A percentile compares a stretch with the other conserved stretches of the same genome.
These are phyloP conservation scores for Hirsutella rhossiliensis DNA, from an alignment of 2,329 filamentous ascomycete species.

Conservation along the genomic window DNA sequence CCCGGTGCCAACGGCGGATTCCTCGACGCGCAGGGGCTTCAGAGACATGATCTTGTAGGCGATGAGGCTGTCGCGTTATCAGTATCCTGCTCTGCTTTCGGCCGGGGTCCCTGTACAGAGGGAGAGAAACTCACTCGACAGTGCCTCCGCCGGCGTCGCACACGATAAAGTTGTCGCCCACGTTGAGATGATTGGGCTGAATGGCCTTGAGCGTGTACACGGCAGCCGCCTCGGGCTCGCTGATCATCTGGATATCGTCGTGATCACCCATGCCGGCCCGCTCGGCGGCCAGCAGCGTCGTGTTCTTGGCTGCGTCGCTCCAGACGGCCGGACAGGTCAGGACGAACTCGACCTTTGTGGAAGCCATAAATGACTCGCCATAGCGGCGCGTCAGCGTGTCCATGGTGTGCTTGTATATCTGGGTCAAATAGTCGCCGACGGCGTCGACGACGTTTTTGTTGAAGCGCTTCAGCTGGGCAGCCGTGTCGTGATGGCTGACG, in stretches of 20 bases:
- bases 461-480: conserved; percentile 60
- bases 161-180: conserved; percentile 54
- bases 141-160: conserved; percentile 53
- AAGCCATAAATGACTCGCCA: conserved; percentile 66
- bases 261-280: conserved; percentile 64
- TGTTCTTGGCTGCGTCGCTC: conserved; percentile 78
- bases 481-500: conserved; percentile 65
- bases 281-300: conserved; percentile 66
- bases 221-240: conserved; percentile 68
- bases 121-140: conserved; percentile 43
- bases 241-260: conserved; percentile 65
- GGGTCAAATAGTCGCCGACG: conserved; percentile 66
- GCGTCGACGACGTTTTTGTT: conserved; percentile 70
- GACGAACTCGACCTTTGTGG: conserved; percentile 66
- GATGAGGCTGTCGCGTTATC: conserved; percentile 41
- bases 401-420: conserved; percentile 68
- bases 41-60: conserved; percentile 70
- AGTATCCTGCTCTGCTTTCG: conserved; percentile 3
- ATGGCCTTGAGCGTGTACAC: conserved; percentile 73
- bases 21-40: conserved; percentile 59
- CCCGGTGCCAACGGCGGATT: conserved; percentile 69
- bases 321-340: conserved; percentile 75
- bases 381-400: conserved; percentile 63
- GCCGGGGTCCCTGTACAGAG: neutral
- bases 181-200: conserved; percentile 59